Evolutionary conservation across 495 filamentous ascomycete genomes (phyloP).

Genomic region (Aspergillus sparsus): DNA sequence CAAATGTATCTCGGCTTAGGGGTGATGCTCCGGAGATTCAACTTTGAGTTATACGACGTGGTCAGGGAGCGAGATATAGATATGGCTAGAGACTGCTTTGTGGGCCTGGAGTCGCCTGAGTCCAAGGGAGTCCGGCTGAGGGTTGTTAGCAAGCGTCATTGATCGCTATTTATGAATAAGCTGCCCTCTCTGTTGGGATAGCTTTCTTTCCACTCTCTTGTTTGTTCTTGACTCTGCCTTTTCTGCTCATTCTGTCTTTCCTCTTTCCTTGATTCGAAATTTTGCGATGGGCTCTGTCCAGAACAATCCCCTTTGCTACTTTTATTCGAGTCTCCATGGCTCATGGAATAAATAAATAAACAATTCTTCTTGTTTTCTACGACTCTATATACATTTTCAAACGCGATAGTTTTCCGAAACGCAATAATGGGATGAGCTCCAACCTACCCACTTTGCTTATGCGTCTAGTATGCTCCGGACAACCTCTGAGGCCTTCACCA

Average conservation of each 20-base stretch:
- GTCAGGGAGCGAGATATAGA: conserved; percentile 2
- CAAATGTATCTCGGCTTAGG: background rate
- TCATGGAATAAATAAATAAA: background rate
- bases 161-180: background rate
- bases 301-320: background rate
- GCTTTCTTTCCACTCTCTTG: background rate
- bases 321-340: background rate
- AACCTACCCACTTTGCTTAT: background rate
- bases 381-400: background rate
- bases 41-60: conserved; percentile 6
- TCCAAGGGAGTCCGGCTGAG: background rate
- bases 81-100: conserved; percentile 1
- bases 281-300: background rate
- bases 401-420: background rate
- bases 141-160: conserved; percentile 1
- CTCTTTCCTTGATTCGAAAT: background rate
- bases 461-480: background rate
- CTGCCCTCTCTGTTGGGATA: background rate
- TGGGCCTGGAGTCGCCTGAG: background rate
- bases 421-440: background rate
- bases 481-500: conserved; percentile 1
- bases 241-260: background rate
- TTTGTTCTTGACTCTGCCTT: background rate
- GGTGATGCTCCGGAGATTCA: background rate
- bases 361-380: too few species aligned